Evolutionary conservation across 208 protist genomes (phyloP).

Genomic region (Porcisia deanei): DNA sequence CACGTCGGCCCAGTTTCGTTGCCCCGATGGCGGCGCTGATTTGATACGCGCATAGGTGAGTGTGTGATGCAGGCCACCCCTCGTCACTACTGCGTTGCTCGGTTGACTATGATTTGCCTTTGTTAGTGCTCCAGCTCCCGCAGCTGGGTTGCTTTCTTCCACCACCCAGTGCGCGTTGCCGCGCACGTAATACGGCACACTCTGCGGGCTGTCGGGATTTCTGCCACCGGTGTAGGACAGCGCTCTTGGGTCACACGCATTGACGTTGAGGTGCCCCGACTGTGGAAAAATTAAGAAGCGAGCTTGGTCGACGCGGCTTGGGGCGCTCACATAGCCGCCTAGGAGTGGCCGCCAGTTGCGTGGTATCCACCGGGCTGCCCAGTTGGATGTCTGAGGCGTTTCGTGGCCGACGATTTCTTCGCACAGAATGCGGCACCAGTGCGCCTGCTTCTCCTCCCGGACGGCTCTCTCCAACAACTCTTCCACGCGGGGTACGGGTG

Average conservation of each 20-base stretch:
- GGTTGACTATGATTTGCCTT: background rate
- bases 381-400: background rate
- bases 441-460: conserved; percentile 11
- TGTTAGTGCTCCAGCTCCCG: background rate
- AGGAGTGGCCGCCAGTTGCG: conserved; percentile 25
- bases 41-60: conserved; percentile 2
- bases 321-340: conserved; percentile 46
- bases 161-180: conserved; percentile 32
- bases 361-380: conserved; percentile 13
- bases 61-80: conserved; percentile 11
- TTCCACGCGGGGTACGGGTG: conserved; percentile 1
- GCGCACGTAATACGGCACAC: conserved; percentile 34
- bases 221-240: background rate
- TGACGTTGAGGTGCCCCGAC: conserved; percentile 17
- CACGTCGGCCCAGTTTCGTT: conserved; percentile 24
- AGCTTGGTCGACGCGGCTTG: conserved; percentile 14
- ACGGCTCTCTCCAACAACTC: conserved; percentile 13
- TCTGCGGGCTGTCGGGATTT: conserved; percentile 27
- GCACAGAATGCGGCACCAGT: conserved; percentile 16
- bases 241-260: conserved; percentile 5
- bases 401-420: conserved; percentile 7
- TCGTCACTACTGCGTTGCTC: background rate
- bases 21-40: background rate
- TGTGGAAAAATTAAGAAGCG: conserved; percentile 68
- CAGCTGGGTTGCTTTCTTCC: conserved; percentile 26